Base-by-base conservation (phyloP, 805 yeast species). In the Cyberlindnera saturnus region DNA sequence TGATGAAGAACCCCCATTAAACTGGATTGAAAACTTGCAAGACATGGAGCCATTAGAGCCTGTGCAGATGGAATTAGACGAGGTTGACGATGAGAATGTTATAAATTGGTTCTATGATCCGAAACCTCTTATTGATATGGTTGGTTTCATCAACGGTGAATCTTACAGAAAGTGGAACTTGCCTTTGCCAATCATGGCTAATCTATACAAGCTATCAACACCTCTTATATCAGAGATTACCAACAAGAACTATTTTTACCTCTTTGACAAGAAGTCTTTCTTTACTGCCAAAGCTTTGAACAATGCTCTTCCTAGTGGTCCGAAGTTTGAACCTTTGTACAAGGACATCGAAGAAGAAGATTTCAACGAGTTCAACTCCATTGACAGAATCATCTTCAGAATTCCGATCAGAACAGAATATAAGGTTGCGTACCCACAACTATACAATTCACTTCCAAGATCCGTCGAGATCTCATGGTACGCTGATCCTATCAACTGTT, bases 1-100 rank as follows among this genome's bases (percentile, higher is more conserved):
- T 62, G 99, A 93, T 59, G 99, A 93, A 62, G 98, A 91, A 61
- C 96, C 96, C 0, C 95, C 96, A 1, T 58, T 90, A 29, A 77
- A 82, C 44, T 93, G 86, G 81, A 56, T 79, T n/a, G 95, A 88
- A 43, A 83, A 85, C 55, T 67, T 89, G 13, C 83, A 86, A 47
- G 83, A 79, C 14, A 65, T 81, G 1, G 90, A 84, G 39, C 81
- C 87, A 0, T 71, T 77, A 6, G 91, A 82, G n/a, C 72, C 91
- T 0, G 76, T 90, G 18, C 77, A 70, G 48, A 57, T 85, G 48
- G 83, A 82, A 20, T 61, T 86, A n/a, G 83, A 81, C 53, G 74
- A 73, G 26, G 67, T 66, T 10, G 86, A 81, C 46, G 90, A 86
- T 58, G 65, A 69, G 6, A 62, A 75, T 5, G 75, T 85, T 1